phyloP scores from a whole-genome alignment of 495 filamentous ascomycete genomes.

The Daldinia vernicosa region DNA sequence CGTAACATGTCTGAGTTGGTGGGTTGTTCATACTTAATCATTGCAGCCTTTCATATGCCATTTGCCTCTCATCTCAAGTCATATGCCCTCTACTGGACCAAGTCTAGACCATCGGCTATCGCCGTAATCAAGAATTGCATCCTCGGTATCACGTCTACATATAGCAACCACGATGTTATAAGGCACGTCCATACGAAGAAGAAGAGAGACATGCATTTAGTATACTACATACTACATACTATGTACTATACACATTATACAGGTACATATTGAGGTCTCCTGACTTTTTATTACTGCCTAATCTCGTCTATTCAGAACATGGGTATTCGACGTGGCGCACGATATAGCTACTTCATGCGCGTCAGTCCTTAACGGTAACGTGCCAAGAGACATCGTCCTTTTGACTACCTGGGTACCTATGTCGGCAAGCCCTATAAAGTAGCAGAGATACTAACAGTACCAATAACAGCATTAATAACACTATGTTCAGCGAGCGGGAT shows the following conservation, averaged over 20 bases:
- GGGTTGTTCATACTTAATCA: background rate
- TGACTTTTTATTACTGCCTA: slow-evolving; percentile 17
- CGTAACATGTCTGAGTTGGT: slow-evolving; percentile 4
- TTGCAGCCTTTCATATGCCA: slow-evolving; percentile 8
- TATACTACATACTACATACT: background rate
- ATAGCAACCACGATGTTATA: background rate
- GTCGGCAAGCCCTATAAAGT: slow-evolving; percentile 1
- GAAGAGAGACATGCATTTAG: slow-evolving; percentile 13
- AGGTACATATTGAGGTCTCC: slow-evolving; percentile 6
- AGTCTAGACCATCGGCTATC: slow-evolving; percentile 27
- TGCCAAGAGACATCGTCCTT: background rate
- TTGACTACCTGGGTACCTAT: slow-evolving; percentile 9
- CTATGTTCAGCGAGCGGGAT: background rate
- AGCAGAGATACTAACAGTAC: background rate
- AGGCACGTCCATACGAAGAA: slow-evolving; percentile 6
- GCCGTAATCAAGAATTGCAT: slow-evolving; percentile 14
- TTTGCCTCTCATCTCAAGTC: background rate
- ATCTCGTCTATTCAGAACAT: slow-evolving; percentile 2
- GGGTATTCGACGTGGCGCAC: slow-evolving; percentile 24
- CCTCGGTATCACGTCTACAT: slow-evolving; percentile 13
- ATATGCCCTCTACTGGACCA: background rate
- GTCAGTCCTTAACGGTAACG: slow-evolving; percentile 12
- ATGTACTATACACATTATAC: background rate
- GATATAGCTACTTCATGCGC: slow-evolving; percentile 24
- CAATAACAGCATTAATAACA: background rate